Conservation (phyloP, 2,329 filamentous ascomycete species). For the Lachnellula subtilissima region DNA sequence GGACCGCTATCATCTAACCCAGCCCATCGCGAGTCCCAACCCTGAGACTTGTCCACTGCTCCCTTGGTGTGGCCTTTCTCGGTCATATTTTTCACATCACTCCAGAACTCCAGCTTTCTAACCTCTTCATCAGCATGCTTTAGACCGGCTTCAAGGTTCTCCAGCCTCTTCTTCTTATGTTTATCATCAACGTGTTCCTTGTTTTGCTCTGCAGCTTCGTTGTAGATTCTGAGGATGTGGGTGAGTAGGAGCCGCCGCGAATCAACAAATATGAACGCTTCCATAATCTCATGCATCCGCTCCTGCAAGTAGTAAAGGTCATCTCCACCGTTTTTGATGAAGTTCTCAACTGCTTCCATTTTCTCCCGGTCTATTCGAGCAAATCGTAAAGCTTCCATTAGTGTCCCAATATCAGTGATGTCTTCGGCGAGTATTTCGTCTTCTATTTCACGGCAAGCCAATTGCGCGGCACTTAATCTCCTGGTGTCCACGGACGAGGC, state of each 20-base stretch:
- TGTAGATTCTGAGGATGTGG: conserved; percentile 60
- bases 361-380: conserved; percentile 87
- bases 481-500: conserved; percentile 21
- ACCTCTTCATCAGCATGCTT: conserved; percentile 77
- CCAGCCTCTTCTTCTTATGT: conserved; percentile 42
- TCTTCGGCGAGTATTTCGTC: conserved; percentile 49
- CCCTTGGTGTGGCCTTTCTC: conserved; percentile 37
- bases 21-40: conserved; percentile 28
- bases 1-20: conserved; percentile 30
- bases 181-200: conserved; percentile 31
- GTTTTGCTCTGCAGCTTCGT: conserved; percentile 47
- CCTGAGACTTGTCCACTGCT: conserved; percentile 26
- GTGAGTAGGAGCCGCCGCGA: conserved; percentile 74
- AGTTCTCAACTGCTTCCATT: conserved; percentile 75
- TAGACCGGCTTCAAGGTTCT: conserved; percentile 69
- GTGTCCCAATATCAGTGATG: conserved; percentile 49
- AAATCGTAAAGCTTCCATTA: conserved; percentile 63
- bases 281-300: conserved; percentile 81
- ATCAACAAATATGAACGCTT: conserved; percentile 81
- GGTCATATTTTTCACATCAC: conserved; percentile 69
- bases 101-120: conserved; percentile 80
- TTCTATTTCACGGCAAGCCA: conserved; percentile 26
- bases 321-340: conserved; percentile 69
- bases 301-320: conserved; percentile 70
- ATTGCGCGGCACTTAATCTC: conserved; percentile 30